Evolutionary conservation across 129 eudicot species (phyloP), one percentile per base, ranked within the genome.

Genomic region (Rutidosis leptorrhynchoides): DNA sequence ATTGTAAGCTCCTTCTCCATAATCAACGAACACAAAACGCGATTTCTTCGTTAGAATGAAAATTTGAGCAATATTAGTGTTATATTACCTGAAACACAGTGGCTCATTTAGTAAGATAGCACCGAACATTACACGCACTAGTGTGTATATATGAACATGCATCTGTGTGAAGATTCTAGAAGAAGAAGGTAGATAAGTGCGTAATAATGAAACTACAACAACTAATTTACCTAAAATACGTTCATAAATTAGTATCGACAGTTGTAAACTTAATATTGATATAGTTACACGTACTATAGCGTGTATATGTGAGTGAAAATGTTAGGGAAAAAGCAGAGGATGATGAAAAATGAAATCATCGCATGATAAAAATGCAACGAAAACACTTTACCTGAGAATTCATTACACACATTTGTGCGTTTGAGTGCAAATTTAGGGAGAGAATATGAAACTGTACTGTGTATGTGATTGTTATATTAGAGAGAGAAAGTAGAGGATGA

Each of bases 181-280:
- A 56, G 32, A 48, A 28, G 49, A 25, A 32, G 22, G 43, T 46
- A 14, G 45, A 59, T 68, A 53, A 64, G 53, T 71, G 48, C 1
- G 46, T 10, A 40, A 40, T 40, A 62, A 73, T 68, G 81, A 71
- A 65, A 68, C 74, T 11, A 32, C 12, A 12, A 37, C 45, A 37
- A 12, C 16, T 1, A 12, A 40, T 0, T 40, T 2, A 40, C 46
- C n/a, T 40, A 40, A 37, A 40, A 3, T 12, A 40, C 46, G n/a
- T 40, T 40, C 46, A 40, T 40, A 16, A 40, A 40, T 40, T 40
- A 11, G 46, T 12, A 40, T 15, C n/a, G 46, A 40, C 46, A 10
- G 46, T 2, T 40, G n/a, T 40, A 11, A 10, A 40, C n/a, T 40
- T 15, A 10, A 3, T 40, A 40, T 2, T 5, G 12, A 8, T 40